phyloP scores from a whole-genome alignment of 2,329 filamentous ascomycete species.

The Paracorniculantispora psalliotae region DNA sequence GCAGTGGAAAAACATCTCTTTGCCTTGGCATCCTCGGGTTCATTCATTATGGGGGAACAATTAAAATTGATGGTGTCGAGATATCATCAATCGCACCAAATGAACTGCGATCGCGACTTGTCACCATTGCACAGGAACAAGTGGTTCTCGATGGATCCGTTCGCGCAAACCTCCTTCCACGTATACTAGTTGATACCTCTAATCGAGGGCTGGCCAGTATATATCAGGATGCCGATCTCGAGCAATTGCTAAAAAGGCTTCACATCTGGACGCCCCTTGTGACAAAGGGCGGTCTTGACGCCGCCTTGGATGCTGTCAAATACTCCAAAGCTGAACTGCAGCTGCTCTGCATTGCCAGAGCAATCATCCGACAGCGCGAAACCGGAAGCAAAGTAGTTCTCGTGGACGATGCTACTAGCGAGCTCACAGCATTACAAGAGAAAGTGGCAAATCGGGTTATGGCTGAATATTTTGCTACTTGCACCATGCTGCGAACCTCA shows the following conservation, averaged over 20 bases:
- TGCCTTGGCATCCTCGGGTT: neutral
- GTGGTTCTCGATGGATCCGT: constrained; percentile 38
- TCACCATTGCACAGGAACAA: constrained; percentile 41
- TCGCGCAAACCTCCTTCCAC: constrained; percentile 40
- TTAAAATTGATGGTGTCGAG: constrained; percentile 39
- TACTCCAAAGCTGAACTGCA: constrained; percentile 25
- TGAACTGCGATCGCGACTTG: constrained; percentile 34
- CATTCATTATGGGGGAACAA: constrained; percentile 11
- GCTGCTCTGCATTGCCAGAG: neutral
- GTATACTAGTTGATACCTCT: neutral
- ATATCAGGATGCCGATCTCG: neutral
- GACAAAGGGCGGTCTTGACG: constrained; percentile 24
- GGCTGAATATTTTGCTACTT: neutral
- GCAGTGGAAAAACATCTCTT: neutral
- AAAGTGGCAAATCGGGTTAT: neutral
- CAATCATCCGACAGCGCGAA: constrained; percentile 15
- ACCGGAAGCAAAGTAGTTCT: neutral
- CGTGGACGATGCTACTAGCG: neutral
- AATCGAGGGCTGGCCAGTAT: accelerated
- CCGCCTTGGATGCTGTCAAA: constrained; percentile 22
- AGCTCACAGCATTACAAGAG: neutral
- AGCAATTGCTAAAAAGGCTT: neutral
- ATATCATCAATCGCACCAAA: constrained; percentile 35
- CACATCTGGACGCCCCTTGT: neutral
- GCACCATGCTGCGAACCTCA: neutral